Base-by-base conservation (phyloP, 345 rosid species). In the Pistacia integerrima region DNA sequence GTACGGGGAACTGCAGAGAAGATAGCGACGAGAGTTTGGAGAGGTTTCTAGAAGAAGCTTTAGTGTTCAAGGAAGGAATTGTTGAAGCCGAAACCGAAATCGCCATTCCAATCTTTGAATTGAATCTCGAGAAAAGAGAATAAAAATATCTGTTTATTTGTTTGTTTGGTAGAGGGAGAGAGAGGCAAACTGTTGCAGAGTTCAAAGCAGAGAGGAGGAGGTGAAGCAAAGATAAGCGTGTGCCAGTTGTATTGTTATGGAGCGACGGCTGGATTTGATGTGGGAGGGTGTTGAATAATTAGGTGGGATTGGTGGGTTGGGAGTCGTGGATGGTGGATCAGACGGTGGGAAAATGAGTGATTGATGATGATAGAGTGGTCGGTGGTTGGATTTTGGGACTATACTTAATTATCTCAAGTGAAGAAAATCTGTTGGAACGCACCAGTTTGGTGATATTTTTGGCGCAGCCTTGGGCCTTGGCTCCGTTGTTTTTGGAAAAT, bases 81-180 rank as follows among this genome's bases (percentile, higher is more conserved):
- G 79, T 70, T 6, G 89, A 63, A 7, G 87, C 83, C 2, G 86
- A 74, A 44, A 90, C 71, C 14, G 85, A 85, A 73, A 83, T 81
- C 88, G 93, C 89, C 96, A 89, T 89, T 74, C 5, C 33, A 28
- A 84, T 18, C 65, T 30, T 1, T 30, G 33, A 30, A 30, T 30
- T 30, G 66, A 70, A 52, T n/a, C 4, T 51, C 20, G 0, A 3
- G 41, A 28, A 68, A 54, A 25, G 52, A 60, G 16, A 60, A 33
- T 22, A 33, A 28, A 12, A 28, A 61, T 61, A 61, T 25, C 36
- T 25, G 36, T 2, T 3, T 28, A 16, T 11, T 28, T 28, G 64
- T 25, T 11, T 30, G 67, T 30, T 30, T 30, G 33, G 33, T 30
- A 30, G 33, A 30, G 33, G 3, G 33, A 30, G 33, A 25, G 25